phyloP scores from a whole-genome alignment of 2,329 filamentous ascomycete genomes.

The Fusarium sterilihyphosum region DNA sequence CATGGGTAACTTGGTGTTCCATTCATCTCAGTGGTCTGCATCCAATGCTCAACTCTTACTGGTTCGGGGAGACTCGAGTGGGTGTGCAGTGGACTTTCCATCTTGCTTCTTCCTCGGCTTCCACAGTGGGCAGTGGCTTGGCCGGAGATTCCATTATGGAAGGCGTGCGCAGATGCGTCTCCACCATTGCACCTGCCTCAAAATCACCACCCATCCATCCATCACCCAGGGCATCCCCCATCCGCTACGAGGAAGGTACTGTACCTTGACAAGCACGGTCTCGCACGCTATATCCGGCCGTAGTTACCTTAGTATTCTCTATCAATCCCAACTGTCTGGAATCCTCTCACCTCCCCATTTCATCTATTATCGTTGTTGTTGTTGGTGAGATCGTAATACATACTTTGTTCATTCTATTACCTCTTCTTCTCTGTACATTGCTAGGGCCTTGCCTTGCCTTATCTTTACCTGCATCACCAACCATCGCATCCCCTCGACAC shows the following conservation, averaged over 20 bases:
- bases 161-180: constrained; percentile 31
- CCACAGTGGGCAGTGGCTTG: constrained; percentile 39
- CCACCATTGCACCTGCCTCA: constrained; percentile 36
- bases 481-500: constrained; percentile 9
- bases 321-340: constrained; percentile 25
- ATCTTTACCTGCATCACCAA: background rate
- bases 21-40: constrained; percentile 25
- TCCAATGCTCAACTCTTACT: constrained; percentile 1
- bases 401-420: constrained; percentile 14
- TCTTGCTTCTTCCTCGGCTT: constrained; percentile 44
- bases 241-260: constrained; percentile 15
- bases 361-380: constrained; percentile 17
- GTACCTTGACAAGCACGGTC: constrained; percentile 19
- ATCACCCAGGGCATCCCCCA: constrained; percentile 16
- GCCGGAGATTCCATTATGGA: constrained; percentile 36
- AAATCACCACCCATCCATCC: constrained; percentile 28
- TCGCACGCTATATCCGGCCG: constrained; percentile 35
- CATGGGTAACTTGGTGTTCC: constrained; percentile 28
- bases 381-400: constrained; percentile 15
- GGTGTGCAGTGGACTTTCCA: constrained; percentile 40
- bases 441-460: background rate
- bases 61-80: constrained; percentile 27
- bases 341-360: constrained; percentile 37
- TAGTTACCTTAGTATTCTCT: background rate
- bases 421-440: constrained; percentile 2